Percentiles rank a stretch among this genome's conserved stretches.
These are phyloP conservation scores for Citrullus colocynthis DNA, from an alignment of 306 rosid genomes.

Conservation along the genomic window DNA sequence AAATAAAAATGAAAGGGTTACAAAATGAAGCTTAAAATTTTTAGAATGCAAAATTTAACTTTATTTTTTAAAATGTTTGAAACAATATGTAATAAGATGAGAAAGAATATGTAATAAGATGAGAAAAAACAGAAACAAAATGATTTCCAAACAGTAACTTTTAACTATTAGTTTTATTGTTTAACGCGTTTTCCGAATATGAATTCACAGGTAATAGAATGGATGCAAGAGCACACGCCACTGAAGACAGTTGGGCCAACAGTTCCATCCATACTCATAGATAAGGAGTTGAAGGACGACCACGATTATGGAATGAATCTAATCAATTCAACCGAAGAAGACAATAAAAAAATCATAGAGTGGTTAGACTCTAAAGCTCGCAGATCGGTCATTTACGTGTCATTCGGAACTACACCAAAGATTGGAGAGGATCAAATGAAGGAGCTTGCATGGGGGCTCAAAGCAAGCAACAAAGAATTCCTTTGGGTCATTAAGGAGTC, in stretches of 20 bases:
- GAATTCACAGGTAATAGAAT: not conserved
- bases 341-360: not conserved
- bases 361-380: conserved; percentile 21
- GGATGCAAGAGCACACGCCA: not conserved
- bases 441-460: conserved; percentile 29
- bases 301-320: not conserved
- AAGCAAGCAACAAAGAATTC: conserved; percentile 17
- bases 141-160: no score
- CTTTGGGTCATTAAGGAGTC: conserved; percentile 27
- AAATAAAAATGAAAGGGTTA: no score
- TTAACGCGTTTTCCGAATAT: not conserved
- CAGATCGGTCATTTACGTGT: conserved; percentile 20
- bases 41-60: no score
- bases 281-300: not conserved
- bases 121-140: no score
- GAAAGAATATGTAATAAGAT: no score
- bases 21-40: no score
- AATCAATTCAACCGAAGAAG: not conserved
- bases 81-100: no score
- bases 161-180: no score
- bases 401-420: conserved; percentile 30
- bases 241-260: conserved; percentile 13
- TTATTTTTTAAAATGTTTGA: no score
- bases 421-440: conserved; percentile 16
- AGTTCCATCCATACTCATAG: conserved; percentile 12